Evolutionary conservation across 352 stramenopile genomes (phyloP).

Genomic region (Globisporangium nodosum): DNA sequence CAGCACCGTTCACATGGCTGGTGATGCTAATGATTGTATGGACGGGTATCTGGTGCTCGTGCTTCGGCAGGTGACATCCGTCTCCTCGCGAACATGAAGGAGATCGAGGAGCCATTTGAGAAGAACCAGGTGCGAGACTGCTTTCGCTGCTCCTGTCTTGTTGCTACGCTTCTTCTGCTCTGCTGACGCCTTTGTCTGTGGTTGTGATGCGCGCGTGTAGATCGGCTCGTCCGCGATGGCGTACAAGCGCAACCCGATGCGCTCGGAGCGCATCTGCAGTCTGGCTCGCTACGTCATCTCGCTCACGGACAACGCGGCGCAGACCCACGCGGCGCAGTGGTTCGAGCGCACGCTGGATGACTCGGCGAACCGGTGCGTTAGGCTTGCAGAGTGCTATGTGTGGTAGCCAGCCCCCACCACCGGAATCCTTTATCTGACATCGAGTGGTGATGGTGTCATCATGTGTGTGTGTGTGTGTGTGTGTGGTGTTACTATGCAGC

Average conservation of each 20-base stretch:
- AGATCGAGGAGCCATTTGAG: conserved; percentile 95
- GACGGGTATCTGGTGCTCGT: not conserved
- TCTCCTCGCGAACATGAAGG: conserved; percentile 98
- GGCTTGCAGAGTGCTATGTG: too few species aligned
- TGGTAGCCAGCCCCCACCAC: not conserved
- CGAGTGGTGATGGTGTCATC: not conserved
- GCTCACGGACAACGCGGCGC: conserved; percentile 93
- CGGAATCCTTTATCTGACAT: not conserved
- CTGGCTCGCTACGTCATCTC: conserved; percentile 97
- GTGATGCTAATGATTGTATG: too few species aligned
- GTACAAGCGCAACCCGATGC: conserved; percentile 99
- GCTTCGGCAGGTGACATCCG: conserved; percentile 90
- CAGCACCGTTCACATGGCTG: not conserved
- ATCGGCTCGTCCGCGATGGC: conserved; percentile 99
- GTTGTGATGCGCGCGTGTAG: conserved; percentile 8
- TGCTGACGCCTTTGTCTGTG: too few species aligned
- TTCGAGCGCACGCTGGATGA: conserved; percentile 99
- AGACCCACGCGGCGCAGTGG: conserved; percentile 98
- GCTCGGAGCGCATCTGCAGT: conserved; percentile 96
- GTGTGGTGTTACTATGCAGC: conserved; percentile 17
- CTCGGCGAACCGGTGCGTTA: conserved; percentile 91
- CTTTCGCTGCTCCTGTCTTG: too few species aligned
- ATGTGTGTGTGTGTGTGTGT: not conserved
- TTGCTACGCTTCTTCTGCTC: too few species aligned
- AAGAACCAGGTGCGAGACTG: conserved; percentile 67